Conservation (phyloP, 306 rosid species). For the Corylus heterophylla region DNA sequence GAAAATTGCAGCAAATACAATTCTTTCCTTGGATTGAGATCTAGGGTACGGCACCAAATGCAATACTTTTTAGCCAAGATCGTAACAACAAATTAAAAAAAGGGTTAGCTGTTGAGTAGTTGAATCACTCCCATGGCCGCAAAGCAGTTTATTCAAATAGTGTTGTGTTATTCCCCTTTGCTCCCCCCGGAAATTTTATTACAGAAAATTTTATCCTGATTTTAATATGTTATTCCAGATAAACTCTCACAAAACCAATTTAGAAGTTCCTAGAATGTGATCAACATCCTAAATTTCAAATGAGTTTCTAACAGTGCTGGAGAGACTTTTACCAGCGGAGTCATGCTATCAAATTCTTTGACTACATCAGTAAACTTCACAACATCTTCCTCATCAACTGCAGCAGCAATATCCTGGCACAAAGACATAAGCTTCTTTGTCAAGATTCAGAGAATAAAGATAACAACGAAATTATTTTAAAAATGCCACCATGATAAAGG, state of each 20-base stretch:
- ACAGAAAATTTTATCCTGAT: neutral
- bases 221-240: neutral
- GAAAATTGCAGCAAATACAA: neutral
- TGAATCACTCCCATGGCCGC: too few species aligned
- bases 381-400: constrained; percentile 86
- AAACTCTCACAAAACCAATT: neutral
- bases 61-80: too few species aligned
- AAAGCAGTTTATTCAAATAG: neutral
- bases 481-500: neutral
- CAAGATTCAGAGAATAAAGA: constrained; percentile 1
- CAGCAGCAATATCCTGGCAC: constrained; percentile 74
- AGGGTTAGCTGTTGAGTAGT: too few species aligned
- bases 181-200: neutral
- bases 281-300: neutral
- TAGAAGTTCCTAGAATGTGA: neutral
- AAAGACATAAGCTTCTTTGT: constrained; percentile 2
- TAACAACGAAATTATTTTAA: neutral
- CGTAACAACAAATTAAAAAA: too few species aligned
- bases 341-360: constrained; percentile 94
- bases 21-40: neutral
- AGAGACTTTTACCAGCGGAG: constrained; percentile 67
- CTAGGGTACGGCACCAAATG: too few species aligned
- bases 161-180: neutral
- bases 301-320: neutral
- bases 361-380: constrained; percentile 80